Base-by-base conservation (phyloP, 176 grass and related monocot species). In the Carex scoparia region DNA sequence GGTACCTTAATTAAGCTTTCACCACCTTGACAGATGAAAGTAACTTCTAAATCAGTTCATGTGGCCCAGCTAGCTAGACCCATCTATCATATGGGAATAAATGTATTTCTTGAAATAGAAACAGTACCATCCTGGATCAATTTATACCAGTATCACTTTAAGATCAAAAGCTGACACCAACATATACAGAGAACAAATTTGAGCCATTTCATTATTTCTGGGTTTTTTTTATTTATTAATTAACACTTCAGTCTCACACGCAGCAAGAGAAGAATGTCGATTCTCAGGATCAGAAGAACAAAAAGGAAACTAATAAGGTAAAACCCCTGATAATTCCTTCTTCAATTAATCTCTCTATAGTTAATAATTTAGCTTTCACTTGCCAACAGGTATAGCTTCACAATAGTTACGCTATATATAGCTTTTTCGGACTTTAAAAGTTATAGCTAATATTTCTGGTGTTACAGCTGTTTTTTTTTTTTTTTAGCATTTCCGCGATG, bases 191-290 rank as follows among this genome's bases (percentile, higher is more conserved):
- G 7, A 75, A 51, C 10, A 55, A 54, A 15, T 7, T 56, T 27
- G 5, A 77, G 40, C 38, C 37, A 55, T 56, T 56, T 46, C 0
- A 23, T 63, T 63, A 42, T 74, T 54, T 28, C 18, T 62, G 3
- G 2, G 0, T 40, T 81, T 2, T 2, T 2, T 2, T 74, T 10
- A 37, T 60, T 46, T 15, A 81, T 7, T 44, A 44, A 7, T 32
- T 15, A 38, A 16, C 38, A 44, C 38, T 44, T 38, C 3, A 4
- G 38, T 81, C 35, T 65, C 7, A 28, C 30, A 48, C 55, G 44
- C 62, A 83, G 81, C 2, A 83, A 69, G 81, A 68, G 63, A 68
- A 53, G 40, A 69, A 65, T 37, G 46, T 32, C 5, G 23, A 68
- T 83, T 54, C 13, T 31, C 37, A 55, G 64, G 81, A 23, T 23